A percentile compares a stretch with the other conserved stretches of the same genome.
These are phyloP conservation scores for Hirschfeldia incana DNA, from an alignment of 345 rosid genomes.

Conservation along the genomic window DNA sequence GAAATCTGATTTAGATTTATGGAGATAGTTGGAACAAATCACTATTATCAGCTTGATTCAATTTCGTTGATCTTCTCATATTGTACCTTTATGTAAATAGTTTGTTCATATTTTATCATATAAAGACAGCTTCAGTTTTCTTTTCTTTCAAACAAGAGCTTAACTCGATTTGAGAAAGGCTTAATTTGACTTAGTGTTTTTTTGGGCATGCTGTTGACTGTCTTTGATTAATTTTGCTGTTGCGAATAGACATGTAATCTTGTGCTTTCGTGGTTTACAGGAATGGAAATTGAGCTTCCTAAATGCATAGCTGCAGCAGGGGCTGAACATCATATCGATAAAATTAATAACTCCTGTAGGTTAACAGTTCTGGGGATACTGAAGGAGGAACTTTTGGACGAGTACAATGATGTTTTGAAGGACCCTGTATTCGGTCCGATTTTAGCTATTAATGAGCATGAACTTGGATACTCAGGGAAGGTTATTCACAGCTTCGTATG, in stretches of 20 bases:
- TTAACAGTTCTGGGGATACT: not conserved
- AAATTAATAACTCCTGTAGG: not conserved
- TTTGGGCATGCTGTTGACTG: not conserved
- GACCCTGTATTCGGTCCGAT: not conserved
- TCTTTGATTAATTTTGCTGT: no score
- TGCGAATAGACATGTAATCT: not conserved
- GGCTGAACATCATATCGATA: not conserved
- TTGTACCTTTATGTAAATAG: not conserved
- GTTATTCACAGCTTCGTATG: not conserved
- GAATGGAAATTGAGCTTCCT: not conserved
- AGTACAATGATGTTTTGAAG: not conserved
- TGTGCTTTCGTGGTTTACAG: not conserved
- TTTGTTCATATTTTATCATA: not conserved
- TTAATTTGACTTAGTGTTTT: not conserved
- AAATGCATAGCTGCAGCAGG: not conserved
- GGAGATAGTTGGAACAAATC: no score
- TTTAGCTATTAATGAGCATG: not conserved
- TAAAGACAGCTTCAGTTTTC: not conserved
- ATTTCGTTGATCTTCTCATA: not conserved
- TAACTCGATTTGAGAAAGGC: no score
- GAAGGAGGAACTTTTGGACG: not conserved
- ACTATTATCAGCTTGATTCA: not conserved
- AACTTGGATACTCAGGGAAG: not conserved
- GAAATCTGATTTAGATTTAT: no score
- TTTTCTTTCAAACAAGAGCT: not conserved